Evolutionary conservation across 306 rosid genomes (phyloP).

Genomic region (Malus orientalis): DNA sequence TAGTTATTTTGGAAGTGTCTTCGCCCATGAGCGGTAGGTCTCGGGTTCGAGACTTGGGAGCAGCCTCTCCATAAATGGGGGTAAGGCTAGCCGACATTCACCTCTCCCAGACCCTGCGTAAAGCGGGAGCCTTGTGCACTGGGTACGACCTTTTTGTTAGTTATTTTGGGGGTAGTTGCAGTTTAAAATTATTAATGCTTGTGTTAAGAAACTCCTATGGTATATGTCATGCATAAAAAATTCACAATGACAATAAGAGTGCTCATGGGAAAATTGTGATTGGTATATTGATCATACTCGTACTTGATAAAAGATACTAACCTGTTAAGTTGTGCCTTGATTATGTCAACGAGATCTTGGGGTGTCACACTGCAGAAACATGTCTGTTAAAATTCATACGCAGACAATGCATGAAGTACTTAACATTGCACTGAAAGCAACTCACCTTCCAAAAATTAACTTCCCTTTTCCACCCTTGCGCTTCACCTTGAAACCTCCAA

Average conservation of each 20-base stretch:
- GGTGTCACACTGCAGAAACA: slow-evolving; percentile 66
- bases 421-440: slow-evolving; percentile 3
- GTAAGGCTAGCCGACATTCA: no score
- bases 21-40: no score
- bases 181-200: neutral
- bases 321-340: slow-evolving; percentile 96
- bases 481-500: slow-evolving; percentile 89
- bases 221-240: neutral
- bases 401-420: neutral
- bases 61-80: no score
- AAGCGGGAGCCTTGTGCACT: no score
- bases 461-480: slow-evolving; percentile 98
- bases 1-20: no score
- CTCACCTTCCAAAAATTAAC: slow-evolving; percentile 83
- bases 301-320: slow-evolving; percentile 8
- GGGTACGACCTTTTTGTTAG: no score
- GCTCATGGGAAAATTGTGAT: neutral
- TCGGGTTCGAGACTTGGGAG: no score
- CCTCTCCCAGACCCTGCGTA: no score
- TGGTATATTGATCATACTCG: neutral
- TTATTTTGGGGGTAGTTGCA: no score
- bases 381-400: slow-evolving; percentile 18
- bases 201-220: neutral
- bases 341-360: slow-evolving; percentile 94
- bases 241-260: neutral